A percentile compares a stretch with the other conserved stretches of the same genome.
phyloP scores from a whole-genome alignment of 2,329 filamentous ascomycete genomes.

The Graphilbum ipis-grandicollis region DNA sequence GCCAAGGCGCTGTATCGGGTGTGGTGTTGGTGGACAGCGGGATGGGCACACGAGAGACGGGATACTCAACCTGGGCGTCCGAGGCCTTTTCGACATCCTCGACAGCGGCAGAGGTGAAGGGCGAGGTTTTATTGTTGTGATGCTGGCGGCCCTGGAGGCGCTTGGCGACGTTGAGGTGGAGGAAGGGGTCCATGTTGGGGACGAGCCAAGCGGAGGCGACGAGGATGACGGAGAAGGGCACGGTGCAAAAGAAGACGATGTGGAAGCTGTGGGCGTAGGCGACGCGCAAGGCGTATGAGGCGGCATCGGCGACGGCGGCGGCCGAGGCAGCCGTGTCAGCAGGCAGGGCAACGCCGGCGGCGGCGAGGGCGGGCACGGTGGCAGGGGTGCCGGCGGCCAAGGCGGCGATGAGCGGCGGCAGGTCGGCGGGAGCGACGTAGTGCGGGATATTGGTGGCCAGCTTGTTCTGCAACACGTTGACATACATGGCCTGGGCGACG shows the following conservation, averaged over 20 bases:
- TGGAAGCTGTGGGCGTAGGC: conserved; percentile 25
- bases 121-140: too few species aligned
- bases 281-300: too few species aligned
- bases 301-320: conserved; percentile 16
- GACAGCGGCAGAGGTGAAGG: too few species aligned
- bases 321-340: conserved; percentile 17
- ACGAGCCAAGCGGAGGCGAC: conserved; percentile 19
- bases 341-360: conserved; percentile 17
- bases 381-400: conserved; percentile 16
- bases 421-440: conserved; percentile 18
- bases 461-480: conserved; percentile 19
- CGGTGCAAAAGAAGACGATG: conserved; percentile 22
- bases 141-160: conserved; percentile 16
- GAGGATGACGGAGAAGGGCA: conserved; percentile 22
- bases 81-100: neutral
- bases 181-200: conserved; percentile 24
- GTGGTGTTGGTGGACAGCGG: too few species aligned
- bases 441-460: conserved; percentile 16
- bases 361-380: conserved; percentile 13
- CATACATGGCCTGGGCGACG: conserved; percentile 19
- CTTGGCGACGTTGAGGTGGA: conserved; percentile 25
- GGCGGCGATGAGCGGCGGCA: conserved; percentile 17
- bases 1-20: too few species aligned
- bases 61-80: neutral
- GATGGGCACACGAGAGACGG: too few species aligned